These are phyloP conservation scores for Cymbomonas tetramitiformis DNA, from an alignment of 139 green algal species.

Conservation along the genomic window DNA sequence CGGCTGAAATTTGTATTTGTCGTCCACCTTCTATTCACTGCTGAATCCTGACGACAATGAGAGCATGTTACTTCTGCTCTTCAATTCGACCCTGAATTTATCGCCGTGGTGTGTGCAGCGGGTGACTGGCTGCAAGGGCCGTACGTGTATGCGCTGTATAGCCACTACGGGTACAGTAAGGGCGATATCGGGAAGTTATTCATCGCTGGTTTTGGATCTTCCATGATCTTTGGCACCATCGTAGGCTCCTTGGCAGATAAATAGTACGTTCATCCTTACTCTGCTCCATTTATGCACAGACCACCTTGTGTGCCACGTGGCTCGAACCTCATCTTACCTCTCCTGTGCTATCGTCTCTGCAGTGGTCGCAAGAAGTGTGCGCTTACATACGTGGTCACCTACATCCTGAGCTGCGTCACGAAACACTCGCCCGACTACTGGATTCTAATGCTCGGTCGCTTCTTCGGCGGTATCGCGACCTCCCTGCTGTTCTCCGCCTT, in stretches of 20 bases:
- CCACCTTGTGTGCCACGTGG: not conserved
- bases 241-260: slow-evolving; percentile 83
- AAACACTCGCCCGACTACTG: slow-evolving; percentile 84
- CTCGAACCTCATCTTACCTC: not conserved
- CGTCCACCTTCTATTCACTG: too few relatives aligned
- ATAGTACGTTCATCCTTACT: slow-evolving; percentile 27
- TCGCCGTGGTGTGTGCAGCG: too few relatives aligned
- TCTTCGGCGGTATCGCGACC: slow-evolving; percentile 92
- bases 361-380: slow-evolving; percentile 73
- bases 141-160: slow-evolving; percentile 93
- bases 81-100: too few relatives aligned
- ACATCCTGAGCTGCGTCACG: slow-evolving; percentile 75
- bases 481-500: slow-evolving; percentile 91
- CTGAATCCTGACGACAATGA: too few relatives aligned
- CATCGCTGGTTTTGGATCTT: slow-evolving; percentile 91
- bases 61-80: too few relatives aligned
- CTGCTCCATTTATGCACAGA: not conserved
- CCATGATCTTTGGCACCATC: slow-evolving; percentile 89
- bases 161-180: slow-evolving; percentile 62
- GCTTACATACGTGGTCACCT: slow-evolving; percentile 70
- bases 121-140: slow-evolving; percentile 92
- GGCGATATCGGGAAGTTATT: slow-evolving; percentile 87
- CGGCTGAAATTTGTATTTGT: too few relatives aligned
- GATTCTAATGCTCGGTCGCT: slow-evolving; percentile 71
- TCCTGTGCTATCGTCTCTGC: too few relatives aligned